These are phyloP conservation scores for Scutellaria minor DNA, from an alignment of 257 asterid species.

Conservation along the genomic window DNA sequence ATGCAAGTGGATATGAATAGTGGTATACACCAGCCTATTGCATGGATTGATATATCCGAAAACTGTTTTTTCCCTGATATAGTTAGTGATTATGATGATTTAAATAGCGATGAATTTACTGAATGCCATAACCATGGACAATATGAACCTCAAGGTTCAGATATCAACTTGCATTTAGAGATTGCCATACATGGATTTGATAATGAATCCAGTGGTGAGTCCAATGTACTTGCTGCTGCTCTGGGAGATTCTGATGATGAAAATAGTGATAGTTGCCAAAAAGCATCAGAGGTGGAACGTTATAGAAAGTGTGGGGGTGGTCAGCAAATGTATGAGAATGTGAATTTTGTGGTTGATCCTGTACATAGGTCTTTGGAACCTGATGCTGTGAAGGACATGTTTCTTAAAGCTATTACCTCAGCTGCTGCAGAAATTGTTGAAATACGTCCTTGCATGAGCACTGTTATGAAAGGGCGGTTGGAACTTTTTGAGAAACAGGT, in stretches of 20 bases:
- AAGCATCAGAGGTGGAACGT: conserved; percentile 39
- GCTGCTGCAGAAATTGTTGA: conserved; percentile 53
- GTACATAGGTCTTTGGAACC: conserved; percentile 38
- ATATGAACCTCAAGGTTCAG: conserved; percentile 46
- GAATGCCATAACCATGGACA: conserved; percentile 38
- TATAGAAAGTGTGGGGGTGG: conserved; percentile 42
- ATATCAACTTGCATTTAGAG: conserved; percentile 73
- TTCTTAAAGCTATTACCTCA: conserved; percentile 53
- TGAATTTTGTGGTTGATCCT: conserved; percentile 35
- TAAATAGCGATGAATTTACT: conserved; percentile 36
- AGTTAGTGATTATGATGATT: conserved; percentile 45
- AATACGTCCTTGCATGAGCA: conserved; percentile 45
- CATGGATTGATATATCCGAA: conserved; percentile 90
- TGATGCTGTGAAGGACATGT: conserved; percentile 51
- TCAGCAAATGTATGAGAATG: conserved; percentile 38
- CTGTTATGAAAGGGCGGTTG: conserved; percentile 50
- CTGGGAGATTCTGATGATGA: conserved; percentile 47
- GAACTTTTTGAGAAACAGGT: conserved; percentile 80
- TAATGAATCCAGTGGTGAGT: conserved; percentile 75
- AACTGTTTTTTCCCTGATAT: conserved; percentile 80
- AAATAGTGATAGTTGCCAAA: conserved; percentile 44
- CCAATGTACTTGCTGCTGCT: conserved; percentile 59
- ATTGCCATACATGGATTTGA: conserved; percentile 69
- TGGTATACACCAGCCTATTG: conserved; percentile 68
- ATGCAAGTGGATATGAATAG: conserved; percentile 62